Conservation (phyloP, 441 rosid genomes). For the Melastoma candidum region DNA sequence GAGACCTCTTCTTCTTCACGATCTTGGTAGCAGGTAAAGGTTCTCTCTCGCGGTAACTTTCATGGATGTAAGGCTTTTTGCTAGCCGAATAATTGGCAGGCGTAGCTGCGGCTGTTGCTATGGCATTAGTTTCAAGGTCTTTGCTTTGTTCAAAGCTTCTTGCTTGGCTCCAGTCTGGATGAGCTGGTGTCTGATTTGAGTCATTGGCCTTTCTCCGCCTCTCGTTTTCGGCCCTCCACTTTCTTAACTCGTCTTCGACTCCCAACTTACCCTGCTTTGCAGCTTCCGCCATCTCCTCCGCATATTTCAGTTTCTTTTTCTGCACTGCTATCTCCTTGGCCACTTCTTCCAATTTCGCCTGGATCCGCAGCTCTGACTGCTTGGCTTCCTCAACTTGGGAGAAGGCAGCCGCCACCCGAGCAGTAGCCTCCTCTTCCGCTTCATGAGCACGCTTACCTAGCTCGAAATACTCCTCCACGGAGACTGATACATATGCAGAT, state of each 20-base stretch:
- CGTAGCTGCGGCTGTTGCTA: slow-evolving; percentile 10
- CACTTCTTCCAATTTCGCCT: slow-evolving; percentile 57
- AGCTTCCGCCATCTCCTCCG: slow-evolving; percentile 70
- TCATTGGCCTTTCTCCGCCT: slow-evolving; percentile 53
- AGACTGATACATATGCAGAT: slow-evolving; percentile 48
- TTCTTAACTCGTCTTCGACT: slow-evolving; percentile 78
- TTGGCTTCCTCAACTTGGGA: slow-evolving; percentile 71
- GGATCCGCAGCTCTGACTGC: slow-evolving; percentile 46
- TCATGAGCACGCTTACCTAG: slow-evolving; percentile 80
- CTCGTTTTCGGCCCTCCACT: slow-evolving; percentile 84
- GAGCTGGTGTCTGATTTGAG: slow-evolving; percentile 28
- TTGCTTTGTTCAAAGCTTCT: slow-evolving; percentile 32
- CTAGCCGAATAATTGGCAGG: slow-evolving; percentile 15
- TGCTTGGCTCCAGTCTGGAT: slow-evolving; percentile 20
- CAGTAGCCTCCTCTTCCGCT: slow-evolving; percentile 69
- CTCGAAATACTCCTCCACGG: slow-evolving; percentile 79
- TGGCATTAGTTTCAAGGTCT: slow-evolving; percentile 24
- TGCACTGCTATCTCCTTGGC: slow-evolving; percentile 52
- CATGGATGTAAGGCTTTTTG: slow-evolving; percentile 28
- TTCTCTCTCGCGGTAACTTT: slow-evolving; percentile 28
- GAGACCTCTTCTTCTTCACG: slow-evolving; percentile 48
- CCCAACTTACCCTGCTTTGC: slow-evolving; percentile 83
- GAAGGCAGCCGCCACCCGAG: slow-evolving; percentile 61
- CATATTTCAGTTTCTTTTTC: slow-evolving; percentile 50
- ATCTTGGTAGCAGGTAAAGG: slow-evolving; percentile 27